Evolutionary conservation across 345 rosid species (phyloP).

Genomic region (Arabis hirsuta): DNA sequence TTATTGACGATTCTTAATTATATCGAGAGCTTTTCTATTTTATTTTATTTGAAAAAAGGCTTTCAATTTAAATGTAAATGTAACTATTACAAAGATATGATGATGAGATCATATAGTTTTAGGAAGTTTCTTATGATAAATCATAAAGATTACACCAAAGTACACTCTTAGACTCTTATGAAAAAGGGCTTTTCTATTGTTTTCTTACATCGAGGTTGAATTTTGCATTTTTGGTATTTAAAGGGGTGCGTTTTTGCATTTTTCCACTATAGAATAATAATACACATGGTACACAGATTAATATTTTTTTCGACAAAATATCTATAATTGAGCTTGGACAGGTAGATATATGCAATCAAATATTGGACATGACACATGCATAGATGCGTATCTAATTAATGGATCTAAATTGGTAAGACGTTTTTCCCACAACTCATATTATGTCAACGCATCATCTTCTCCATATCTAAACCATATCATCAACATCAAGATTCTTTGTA

Average conservation of each 20-base stretch:
- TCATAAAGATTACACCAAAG: too few relatives aligned
- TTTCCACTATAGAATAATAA: neutral
- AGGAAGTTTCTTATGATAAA: too few relatives aligned
- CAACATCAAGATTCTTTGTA: constrained; percentile 11
- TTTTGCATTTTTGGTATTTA: neutral
- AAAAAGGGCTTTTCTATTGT: too few relatives aligned
- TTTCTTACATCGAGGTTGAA: neutral
- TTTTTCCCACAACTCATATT: constrained; percentile 27
- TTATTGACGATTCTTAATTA: too few relatives aligned
- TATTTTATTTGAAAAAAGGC: too few relatives aligned
- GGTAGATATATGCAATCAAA: constrained; percentile 6
- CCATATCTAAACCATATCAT: neutral
- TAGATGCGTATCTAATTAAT: constrained; percentile 21
- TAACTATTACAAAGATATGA: too few relatives aligned
- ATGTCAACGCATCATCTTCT: neutral
- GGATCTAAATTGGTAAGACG: constrained; percentile 25
- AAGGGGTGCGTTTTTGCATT: neutral
- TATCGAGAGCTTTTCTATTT: too few relatives aligned
- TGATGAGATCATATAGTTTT: too few relatives aligned
- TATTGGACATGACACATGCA: constrained; percentile 33
- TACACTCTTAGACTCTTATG: too few relatives aligned
- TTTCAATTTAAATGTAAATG: too few relatives aligned
- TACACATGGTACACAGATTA: constrained; percentile 1
- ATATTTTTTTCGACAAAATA: neutral
- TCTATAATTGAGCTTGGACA: neutral